Conservation (phyloP, 2,329 filamentous ascomycete genomes). For the Arachnomyces sp. region DNA sequence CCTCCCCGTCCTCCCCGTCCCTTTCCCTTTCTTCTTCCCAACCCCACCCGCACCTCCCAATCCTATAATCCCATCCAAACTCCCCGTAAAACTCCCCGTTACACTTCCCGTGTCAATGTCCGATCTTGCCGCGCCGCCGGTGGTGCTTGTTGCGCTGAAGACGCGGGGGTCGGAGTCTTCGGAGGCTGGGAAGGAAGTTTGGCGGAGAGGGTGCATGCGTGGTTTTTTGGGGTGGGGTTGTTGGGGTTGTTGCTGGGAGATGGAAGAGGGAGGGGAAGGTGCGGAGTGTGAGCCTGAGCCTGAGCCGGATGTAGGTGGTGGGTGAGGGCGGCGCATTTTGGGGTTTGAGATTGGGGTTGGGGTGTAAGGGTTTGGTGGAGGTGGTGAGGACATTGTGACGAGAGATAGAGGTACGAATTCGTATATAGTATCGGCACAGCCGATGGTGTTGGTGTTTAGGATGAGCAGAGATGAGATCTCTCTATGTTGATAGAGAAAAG, state of each 20-base stretch:
- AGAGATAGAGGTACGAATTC: no score
- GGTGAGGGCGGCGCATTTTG: constrained; percentile 1
- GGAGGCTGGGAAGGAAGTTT: constrained; percentile 38
- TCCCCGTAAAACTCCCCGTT: constrained; percentile 35
- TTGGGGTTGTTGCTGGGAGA: constrained; percentile 24
- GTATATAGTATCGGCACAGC: no score
- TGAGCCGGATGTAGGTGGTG: constrained; percentile 12
- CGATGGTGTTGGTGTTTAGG: no score
- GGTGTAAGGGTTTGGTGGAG: constrained; percentile 20
- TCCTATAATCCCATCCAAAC: constrained; percentile 31
- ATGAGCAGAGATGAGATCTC: no score
- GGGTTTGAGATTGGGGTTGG: no score
- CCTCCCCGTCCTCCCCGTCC: constrained; percentile 30
- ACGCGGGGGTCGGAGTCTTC: constrained; percentile 24
- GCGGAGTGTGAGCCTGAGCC: constrained; percentile 37
- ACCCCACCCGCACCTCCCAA: constrained; percentile 28
- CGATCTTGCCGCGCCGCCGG: no score
- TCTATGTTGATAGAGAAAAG: no score
- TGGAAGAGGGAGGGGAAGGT: constrained; percentile 32
- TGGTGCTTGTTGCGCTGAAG: constrained; percentile 22
- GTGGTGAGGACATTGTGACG: constrained; percentile 33
- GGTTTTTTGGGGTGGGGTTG: constrained; percentile 19
- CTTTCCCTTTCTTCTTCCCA: constrained; percentile 22
- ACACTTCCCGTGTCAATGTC: constrained; percentile 32
- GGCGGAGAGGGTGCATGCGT: constrained; percentile 40